Evolutionary conservation across 2,329 filamentous ascomycete species (phyloP), one percentile per base, ranked within the genome.

Genomic region (Scedosporium boydii): DNA sequence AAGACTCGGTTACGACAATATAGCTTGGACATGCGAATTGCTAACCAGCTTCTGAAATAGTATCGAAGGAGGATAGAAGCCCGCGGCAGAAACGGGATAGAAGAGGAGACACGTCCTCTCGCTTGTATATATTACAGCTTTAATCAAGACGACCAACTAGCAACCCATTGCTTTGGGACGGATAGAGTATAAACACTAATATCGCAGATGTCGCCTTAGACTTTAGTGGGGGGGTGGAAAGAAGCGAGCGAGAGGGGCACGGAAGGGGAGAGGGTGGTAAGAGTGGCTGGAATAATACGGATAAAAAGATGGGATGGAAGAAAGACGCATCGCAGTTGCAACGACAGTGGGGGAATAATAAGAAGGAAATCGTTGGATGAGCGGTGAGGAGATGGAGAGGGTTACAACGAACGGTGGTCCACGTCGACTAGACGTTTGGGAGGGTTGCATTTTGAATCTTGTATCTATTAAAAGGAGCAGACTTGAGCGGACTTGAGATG

Each of bases 251-350:
- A 21, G 44, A n/a, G 18, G 44, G 44, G 44, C 44, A 21, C 18
- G 44, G n/a, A 4, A 18, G 3, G 23, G n/a, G n/a, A 48, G 44
- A 48, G 18, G 16, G 21, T 26, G n/a, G 51, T 26, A 23, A 29
- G 51, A 55, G 51, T 55, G 51, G 51, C 51, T 55, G 51, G 51
- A 55, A 55, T 23, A 55, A 55, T 55, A 55, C 51, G 51, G 51
- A 27, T 55, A 55, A 55, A 55, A 48, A n/a, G 6, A 48, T 27
- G 51, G 18, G 51, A 55, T 18, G 51, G 51, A 55, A 27, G 10
- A 6, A 29, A 16, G 12, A 5, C 44, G 18, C 44, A 21, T 18
- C 18, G 44, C 34, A 14, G 34, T 38, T 9, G 10, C 34, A 38
- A 38, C 10, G 4, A 4, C 34, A 38, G 34, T 14, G 34, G 34